These are phyloP conservation scores for Chlamydomonas sphaeroides DNA, from an alignment of 139 green algal genomes.

Conservation along the genomic window DNA sequence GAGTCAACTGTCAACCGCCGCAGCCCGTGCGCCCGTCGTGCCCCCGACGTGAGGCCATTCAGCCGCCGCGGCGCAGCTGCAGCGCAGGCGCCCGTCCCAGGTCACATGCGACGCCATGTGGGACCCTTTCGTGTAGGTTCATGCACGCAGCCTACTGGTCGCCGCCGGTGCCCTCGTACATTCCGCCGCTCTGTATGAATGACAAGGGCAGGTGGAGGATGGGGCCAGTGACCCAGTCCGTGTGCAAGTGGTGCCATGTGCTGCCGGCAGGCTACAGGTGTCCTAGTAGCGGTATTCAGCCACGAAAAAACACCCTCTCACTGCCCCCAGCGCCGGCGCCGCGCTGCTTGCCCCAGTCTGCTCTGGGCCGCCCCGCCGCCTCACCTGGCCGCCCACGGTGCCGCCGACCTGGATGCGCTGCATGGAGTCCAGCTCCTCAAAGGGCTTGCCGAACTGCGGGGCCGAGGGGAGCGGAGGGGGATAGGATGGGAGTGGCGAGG, in stretches of 20 bases:
- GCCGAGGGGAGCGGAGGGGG: neutral
- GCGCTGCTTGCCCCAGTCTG: too few relatives aligned
- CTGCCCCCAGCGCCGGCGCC: neutral
- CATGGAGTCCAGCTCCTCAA: slow-evolving; percentile 37
- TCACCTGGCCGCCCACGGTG: slow-evolving; percentile 30
- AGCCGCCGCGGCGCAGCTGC: too few relatives aligned
- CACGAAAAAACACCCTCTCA: too few relatives aligned
- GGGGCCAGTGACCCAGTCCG: neutral
- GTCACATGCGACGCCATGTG: too few relatives aligned
- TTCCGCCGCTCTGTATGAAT: neutral
- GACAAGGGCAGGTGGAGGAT: neutral
- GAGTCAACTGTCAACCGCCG: too few relatives aligned
- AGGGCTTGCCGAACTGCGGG: slow-evolving; percentile 37
- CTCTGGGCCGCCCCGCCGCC: neutral
- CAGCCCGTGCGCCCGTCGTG: too few relatives aligned
- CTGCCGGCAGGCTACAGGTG: neutral
- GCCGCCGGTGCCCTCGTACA: slow-evolving; percentile 24
- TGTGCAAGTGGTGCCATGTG: neutral
- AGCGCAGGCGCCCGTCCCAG: too few relatives aligned
- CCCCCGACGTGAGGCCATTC: too few relatives aligned
- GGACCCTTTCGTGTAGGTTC: too few relatives aligned
- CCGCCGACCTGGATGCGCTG: slow-evolving; percentile 38
- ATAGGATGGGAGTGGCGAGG: neutral
- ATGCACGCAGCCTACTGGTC: neutral
- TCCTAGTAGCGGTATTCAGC: too few relatives aligned